phyloP scores from a whole-genome alignment of 2,329 filamentous ascomycete genomes.

The Hawksworthiomyces lignivorus region DNA sequence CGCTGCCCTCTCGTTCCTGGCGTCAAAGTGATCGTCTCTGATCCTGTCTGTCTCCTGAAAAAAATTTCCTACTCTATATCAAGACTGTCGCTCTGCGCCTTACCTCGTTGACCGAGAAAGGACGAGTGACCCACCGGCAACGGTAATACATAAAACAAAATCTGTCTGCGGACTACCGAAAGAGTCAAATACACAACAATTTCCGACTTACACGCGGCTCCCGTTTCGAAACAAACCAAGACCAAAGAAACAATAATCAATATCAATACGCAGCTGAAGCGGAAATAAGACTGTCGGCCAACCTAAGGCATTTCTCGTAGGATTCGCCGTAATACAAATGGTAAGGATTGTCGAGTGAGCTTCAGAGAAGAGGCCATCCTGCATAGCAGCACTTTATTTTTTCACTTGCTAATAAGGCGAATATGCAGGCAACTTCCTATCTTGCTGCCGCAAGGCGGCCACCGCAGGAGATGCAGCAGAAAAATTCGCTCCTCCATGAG shows the following conservation, averaged over 20 bases:
- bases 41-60: not conserved
- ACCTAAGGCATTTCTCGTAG: no score
- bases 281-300: no score
- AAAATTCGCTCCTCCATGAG: conserved; percentile 38
- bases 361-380: no score
- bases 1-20: not conserved
- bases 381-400: no score
- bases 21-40: not conserved
- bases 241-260: not conserved
- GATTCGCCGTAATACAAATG: no score
- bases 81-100: conserved; percentile 6
- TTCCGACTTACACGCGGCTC: no score
- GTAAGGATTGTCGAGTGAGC: no score
- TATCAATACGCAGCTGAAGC: no score
- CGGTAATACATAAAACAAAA: conserved; percentile 7
- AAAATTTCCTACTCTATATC: not conserved
- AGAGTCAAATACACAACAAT: no score
- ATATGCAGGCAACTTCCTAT: conserved; percentile 13
- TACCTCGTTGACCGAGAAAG: conserved; percentile 12
- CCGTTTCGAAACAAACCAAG: conserved; percentile 1
- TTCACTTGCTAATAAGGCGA: not conserved
- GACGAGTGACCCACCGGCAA: conserved; percentile 9
- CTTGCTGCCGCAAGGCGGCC: conserved; percentile 21
- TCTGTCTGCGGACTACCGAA: no score
- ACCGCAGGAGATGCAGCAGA: conserved; percentile 46